Conservation (phyloP, 2,329 filamentous ascomycete species). For the Apiospora sp. region DNA sequence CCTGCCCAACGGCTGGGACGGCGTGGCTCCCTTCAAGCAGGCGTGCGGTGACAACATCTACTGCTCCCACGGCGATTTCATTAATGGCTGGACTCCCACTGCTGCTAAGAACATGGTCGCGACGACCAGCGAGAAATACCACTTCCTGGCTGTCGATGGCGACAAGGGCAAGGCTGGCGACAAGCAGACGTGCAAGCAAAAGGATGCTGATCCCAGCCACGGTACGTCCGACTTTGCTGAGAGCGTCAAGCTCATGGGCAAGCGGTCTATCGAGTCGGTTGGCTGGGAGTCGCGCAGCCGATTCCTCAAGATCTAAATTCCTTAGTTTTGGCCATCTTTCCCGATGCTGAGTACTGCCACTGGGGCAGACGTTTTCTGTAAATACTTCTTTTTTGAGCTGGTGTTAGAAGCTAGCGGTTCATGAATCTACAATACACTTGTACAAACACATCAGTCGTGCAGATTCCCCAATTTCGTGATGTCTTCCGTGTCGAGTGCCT, state of each 20-base stretch:
- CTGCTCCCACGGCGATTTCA: constrained; percentile 55
- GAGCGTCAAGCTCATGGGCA: constrained; percentile 41
- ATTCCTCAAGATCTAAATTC: background rate
- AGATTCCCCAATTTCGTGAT: background rate
- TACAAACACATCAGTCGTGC: constrained; percentile 1
- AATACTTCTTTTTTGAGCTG: background rate
- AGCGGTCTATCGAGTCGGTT: constrained; percentile 22
- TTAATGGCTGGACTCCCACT: constrained; percentile 54
- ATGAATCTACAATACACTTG: constrained; percentile 6
- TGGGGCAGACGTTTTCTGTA: background rate
- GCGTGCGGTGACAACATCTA: constrained; percentile 46
- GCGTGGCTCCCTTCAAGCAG: constrained; percentile 49
- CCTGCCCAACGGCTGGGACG: constrained; percentile 50
- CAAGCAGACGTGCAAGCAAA: constrained; percentile 43
- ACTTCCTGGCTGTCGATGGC: constrained; percentile 26
- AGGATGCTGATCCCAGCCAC: constrained; percentile 49
- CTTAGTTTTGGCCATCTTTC: background rate
- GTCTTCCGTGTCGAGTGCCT: background rate
- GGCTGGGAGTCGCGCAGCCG: constrained; percentile 7
- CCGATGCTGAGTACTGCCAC: background rate
- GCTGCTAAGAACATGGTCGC: constrained; percentile 51
- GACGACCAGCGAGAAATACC: constrained; percentile 35
- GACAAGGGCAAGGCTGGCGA: constrained; percentile 41
- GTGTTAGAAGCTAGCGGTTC: background rate
- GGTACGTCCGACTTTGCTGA: constrained; percentile 50